Conservation (phyloP, 768 basidiomycete species). For the Chlorophyllum brunneum region DNA sequence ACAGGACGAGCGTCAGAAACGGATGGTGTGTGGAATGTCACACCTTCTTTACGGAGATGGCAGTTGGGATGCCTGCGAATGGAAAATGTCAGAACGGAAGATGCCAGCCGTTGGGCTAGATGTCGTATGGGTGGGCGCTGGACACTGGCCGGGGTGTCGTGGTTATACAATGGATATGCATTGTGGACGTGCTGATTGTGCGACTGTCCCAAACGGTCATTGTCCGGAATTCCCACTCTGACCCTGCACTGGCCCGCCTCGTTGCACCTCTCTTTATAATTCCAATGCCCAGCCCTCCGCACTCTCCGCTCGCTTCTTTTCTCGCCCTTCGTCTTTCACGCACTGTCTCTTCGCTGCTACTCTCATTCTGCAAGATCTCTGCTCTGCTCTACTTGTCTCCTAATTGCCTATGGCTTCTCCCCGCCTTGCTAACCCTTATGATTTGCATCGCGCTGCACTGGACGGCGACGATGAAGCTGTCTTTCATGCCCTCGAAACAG, state of each 20-base stretch:
- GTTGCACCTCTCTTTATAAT: constrained; percentile 11
- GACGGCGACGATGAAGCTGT: constrained; percentile 54
- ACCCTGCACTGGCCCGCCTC: constrained; percentile 9
- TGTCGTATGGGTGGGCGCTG: background rate
- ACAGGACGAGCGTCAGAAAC: background rate
- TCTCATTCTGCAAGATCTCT: background rate
- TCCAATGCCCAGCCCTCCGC: constrained; percentile 12
- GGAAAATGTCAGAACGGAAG: background rate
- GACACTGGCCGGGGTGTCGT: background rate
- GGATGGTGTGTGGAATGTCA: background rate
- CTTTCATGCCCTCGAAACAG: constrained; percentile 46
- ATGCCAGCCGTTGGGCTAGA: background rate
- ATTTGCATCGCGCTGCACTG: constrained; percentile 52
- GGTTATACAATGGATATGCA: background rate
- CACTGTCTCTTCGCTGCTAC: constrained; percentile 6
- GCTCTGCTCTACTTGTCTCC: background rate
- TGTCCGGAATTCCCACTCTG: constrained; percentile 13
- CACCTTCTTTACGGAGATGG: background rate
- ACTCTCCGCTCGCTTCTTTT: constrained; percentile 17
- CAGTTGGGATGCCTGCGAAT: background rate
- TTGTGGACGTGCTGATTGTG: constrained; percentile 10
- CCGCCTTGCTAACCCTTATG: constrained; percentile 33
- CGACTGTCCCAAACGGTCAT: constrained; percentile 6
- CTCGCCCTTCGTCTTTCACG: constrained; percentile 10
- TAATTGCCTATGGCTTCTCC: constrained; percentile 18